A percentile compares a stretch with the other conserved stretches of the same genome.
These are phyloP conservation scores for Coemansia sp. DNA, from an alignment of 192 early-diverging fungal genomes.

Conservation along the genomic window DNA sequence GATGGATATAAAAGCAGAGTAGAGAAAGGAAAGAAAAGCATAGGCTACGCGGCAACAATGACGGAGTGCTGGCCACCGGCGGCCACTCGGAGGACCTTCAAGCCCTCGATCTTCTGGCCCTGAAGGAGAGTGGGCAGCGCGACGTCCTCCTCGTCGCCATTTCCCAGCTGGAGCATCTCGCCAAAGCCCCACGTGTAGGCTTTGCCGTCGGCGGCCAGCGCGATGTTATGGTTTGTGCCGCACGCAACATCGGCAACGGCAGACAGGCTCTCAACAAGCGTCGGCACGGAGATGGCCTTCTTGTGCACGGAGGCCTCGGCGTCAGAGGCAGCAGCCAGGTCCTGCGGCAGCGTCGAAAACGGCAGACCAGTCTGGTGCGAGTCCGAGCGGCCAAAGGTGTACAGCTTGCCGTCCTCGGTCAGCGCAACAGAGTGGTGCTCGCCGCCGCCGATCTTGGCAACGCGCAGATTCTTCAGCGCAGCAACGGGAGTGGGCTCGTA, in stretches of 20 bases:
- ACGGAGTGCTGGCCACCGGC: slow-evolving; percentile 78
- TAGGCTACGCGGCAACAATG: slow-evolving; percentile 22
- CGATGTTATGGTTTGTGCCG: slow-evolving; percentile 65
- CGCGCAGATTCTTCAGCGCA: slow-evolving; percentile 42
- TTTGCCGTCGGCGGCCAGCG: slow-evolving; percentile 58
- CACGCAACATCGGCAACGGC: slow-evolving; percentile 57
- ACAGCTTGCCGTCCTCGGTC: slow-evolving; percentile 69
- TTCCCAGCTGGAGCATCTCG: slow-evolving; percentile 80
- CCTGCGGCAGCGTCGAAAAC: slow-evolving; percentile 39
- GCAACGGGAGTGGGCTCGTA: slow-evolving; percentile 61
- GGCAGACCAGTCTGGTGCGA: slow-evolving; percentile 78
- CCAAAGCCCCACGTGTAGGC: slow-evolving; percentile 91
- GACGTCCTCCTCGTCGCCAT: slow-evolving; percentile 75
- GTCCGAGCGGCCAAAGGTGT: slow-evolving; percentile 83
- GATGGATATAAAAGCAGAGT: not conserved
- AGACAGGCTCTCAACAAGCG: slow-evolving; percentile 49
- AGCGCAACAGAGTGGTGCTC: slow-evolving; percentile 85
- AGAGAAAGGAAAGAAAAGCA: not conserved
- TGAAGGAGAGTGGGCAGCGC: slow-evolving; percentile 60
- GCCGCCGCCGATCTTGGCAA: slow-evolving; percentile 72
- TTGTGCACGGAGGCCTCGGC: slow-evolving; percentile 35
- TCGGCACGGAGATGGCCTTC: slow-evolving; percentile 63
- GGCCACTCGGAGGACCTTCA: slow-evolving; percentile 60
- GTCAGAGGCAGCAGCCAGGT: slow-evolving; percentile 20
- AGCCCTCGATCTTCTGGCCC: slow-evolving; percentile 71